Conservation (phyloP, 2,329 filamentous ascomycete species). For the Aspergillus ustus region DNA sequence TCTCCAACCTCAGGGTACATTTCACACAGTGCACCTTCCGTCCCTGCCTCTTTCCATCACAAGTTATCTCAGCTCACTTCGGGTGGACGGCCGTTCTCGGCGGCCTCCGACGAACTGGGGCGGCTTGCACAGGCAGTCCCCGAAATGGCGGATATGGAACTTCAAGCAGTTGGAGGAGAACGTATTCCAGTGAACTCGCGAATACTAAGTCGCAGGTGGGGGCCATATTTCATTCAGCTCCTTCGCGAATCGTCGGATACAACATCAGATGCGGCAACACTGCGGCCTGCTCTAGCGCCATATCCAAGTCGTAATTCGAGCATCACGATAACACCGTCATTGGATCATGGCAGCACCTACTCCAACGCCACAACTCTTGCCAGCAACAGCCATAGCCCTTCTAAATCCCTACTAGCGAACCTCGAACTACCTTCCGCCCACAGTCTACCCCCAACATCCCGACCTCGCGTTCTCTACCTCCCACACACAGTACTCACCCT, state of each 20-base stretch:
- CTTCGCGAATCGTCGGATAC: constrained; percentile 78
- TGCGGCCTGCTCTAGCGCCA: constrained; percentile 66
- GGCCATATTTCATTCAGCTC: constrained; percentile 92
- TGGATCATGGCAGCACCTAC: constrained; percentile 46
- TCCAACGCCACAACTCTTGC: constrained; percentile 49
- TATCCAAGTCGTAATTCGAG: constrained; percentile 74
- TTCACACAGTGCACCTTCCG: constrained; percentile 76
- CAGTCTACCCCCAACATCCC: constrained; percentile 60
- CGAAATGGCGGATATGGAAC: constrained; percentile 97
- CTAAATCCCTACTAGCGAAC: constrained; percentile 43
- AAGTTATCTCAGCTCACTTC: constrained; percentile 61
- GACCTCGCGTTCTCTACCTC: constrained; percentile 86
- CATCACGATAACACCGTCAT: constrained; percentile 76
- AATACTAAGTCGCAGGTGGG: constrained; percentile 86
- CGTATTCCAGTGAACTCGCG: constrained; percentile 92
- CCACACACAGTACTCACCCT: constrained; percentile 90
- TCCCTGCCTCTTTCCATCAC: constrained; percentile 59
- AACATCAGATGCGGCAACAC: constrained; percentile 74
- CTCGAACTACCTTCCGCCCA: constrained; percentile 60
- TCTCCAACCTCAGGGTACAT: constrained; percentile 80
- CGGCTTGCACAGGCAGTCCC: constrained; percentile 76
- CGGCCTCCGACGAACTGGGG: constrained; percentile 82
- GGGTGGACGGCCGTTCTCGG: constrained; percentile 75
- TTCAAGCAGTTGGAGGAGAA: constrained; percentile 87
- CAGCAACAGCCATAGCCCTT: constrained; percentile 36